These are phyloP conservation scores for Saccharomycopsis fibuligera DNA, from an alignment of 805 yeast genomes.

Conservation along the genomic window DNA sequence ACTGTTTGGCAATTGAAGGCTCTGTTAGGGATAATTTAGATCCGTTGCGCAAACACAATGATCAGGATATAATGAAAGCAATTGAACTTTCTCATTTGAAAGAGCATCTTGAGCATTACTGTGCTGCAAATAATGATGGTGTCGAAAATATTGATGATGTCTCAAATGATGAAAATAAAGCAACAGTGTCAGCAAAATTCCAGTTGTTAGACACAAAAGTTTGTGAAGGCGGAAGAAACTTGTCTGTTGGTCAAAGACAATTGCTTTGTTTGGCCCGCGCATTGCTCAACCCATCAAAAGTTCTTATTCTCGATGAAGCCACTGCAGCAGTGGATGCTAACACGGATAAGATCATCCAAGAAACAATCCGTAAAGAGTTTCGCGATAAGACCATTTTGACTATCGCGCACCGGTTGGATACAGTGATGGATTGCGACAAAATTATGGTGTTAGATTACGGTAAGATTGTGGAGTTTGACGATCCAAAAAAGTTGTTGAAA, in stretches of 20 bases:
- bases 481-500: constrained; percentile 46
- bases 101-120: constrained; percentile 40
- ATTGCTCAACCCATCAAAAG: constrained; percentile 60
- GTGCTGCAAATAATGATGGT: background rate
- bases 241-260: constrained; percentile 86
- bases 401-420: constrained; percentile 84
- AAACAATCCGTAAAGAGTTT: constrained; percentile 69
- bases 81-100: constrained; percentile 74
- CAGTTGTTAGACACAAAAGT: constrained; percentile 41
- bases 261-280: constrained; percentile 80
- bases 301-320: constrained; percentile 80
- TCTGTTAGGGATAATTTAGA: constrained; percentile 54
- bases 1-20: constrained; percentile 59
- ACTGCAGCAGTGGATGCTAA: constrained; percentile 84
- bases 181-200: too few species aligned
- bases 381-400: constrained; percentile 73
- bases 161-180: too few species aligned
- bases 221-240: constrained; percentile 72
- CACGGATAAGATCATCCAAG: constrained; percentile 73
- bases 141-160: too few species aligned
- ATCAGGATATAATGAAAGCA: constrained; percentile 54
- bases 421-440: constrained; percentile 77
- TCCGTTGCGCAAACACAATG: constrained; percentile 46
- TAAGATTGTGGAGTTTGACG: constrained; percentile 66
- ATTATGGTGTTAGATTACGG: constrained; percentile 73